phyloP scores from a whole-genome alignment of 2,329 filamentous ascomycete genomes.

The Intubia oerlemansii region DNA sequence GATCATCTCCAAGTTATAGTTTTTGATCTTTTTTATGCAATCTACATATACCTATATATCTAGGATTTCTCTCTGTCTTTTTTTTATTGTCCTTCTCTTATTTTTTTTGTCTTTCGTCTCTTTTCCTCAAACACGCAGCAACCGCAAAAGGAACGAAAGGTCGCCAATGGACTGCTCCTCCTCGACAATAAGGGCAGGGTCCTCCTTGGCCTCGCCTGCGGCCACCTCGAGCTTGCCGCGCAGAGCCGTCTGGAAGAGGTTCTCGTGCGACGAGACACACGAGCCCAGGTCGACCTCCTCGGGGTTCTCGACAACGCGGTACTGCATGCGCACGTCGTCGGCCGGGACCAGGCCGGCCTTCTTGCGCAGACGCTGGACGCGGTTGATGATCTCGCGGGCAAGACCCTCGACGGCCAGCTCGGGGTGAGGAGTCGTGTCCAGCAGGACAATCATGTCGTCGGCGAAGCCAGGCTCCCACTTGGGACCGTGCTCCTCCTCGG shows the following conservation, averaged over 20 bases:
- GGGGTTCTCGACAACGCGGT: slow-evolving; percentile 58
- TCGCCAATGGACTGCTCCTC: slow-evolving; percentile 40
- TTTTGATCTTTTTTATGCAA: too few species aligned
- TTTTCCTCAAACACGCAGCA: slow-evolving; percentile 5
- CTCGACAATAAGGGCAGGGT: slow-evolving; percentile 47
- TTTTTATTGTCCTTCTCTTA: too few species aligned
- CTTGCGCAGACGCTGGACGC: slow-evolving; percentile 82
- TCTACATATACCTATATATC: too few species aligned
- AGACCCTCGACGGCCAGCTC: slow-evolving; percentile 78
- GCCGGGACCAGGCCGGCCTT: slow-evolving; percentile 79
- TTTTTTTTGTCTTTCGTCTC: too few species aligned
- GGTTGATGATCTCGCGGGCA: slow-evolving; percentile 79
- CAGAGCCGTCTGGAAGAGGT: slow-evolving; percentile 54
- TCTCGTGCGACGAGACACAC: slow-evolving; percentile 46
- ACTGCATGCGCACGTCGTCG: slow-evolving; percentile 92
- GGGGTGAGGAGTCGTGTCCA: slow-evolving; percentile 56
- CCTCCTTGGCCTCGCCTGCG: slow-evolving; percentile 23
- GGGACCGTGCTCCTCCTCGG: slow-evolving; percentile 1
- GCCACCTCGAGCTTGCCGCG: slow-evolving; percentile 54
- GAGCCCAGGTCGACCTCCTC: slow-evolving; percentile 51
- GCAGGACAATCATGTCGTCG: slow-evolving; percentile 63
- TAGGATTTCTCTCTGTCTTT: too few species aligned
- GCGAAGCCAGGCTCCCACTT: slow-evolving; percentile 9
- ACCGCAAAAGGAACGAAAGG: slow-evolving; percentile 7
- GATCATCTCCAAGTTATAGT: too few species aligned